Conservation (phyloP, 1,139 yeast species). For the Blastobotrys aristatus region DNA sequence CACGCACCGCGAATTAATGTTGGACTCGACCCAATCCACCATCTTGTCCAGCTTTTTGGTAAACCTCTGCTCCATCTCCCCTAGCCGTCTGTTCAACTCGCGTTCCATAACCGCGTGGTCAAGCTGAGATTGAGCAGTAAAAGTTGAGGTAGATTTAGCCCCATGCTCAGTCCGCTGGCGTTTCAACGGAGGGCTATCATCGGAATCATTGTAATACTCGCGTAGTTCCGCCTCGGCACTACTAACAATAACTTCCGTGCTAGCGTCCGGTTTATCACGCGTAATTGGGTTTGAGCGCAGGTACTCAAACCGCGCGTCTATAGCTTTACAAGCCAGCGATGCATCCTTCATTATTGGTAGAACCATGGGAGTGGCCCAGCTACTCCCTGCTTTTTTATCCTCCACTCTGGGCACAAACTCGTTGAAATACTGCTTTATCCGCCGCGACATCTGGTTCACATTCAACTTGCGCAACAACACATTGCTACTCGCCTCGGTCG, state of each 20-base stretch:
- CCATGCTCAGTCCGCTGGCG: background rate
- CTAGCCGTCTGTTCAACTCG: background rate
- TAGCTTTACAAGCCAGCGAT: slow-evolving; percentile 1
- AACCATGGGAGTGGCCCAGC: slow-evolving; percentile 3
- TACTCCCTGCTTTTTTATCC: background rate
- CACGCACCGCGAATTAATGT: background rate
- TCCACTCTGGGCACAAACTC: background rate
- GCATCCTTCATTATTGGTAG: slow-evolving; percentile 6
- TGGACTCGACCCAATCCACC: background rate
- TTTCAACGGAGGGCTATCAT: slow-evolving; percentile 1
- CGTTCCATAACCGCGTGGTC: too few species aligned
- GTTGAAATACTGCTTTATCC: slow-evolving; percentile 2
- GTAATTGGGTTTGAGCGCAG: background rate
- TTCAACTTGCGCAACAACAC: background rate
- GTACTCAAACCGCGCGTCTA: slow-evolving; percentile 3
- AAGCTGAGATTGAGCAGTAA: background rate
- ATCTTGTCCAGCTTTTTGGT: background rate
- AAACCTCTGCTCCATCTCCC: background rate
- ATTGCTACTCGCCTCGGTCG: background rate
- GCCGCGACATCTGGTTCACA: slow-evolving; percentile 5
- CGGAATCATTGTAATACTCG: slow-evolving; percentile 1
- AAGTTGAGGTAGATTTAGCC: background rate
- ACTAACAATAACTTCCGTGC: background rate
- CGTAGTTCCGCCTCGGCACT: background rate
- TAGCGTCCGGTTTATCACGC: background rate